Percentiles rank a stretch among this genome's conserved stretches.
These are phyloP conservation scores for Parastagonospora avenae DNA, from an alignment of 2,329 filamentous ascomycete genomes.

Conservation along the genomic window DNA sequence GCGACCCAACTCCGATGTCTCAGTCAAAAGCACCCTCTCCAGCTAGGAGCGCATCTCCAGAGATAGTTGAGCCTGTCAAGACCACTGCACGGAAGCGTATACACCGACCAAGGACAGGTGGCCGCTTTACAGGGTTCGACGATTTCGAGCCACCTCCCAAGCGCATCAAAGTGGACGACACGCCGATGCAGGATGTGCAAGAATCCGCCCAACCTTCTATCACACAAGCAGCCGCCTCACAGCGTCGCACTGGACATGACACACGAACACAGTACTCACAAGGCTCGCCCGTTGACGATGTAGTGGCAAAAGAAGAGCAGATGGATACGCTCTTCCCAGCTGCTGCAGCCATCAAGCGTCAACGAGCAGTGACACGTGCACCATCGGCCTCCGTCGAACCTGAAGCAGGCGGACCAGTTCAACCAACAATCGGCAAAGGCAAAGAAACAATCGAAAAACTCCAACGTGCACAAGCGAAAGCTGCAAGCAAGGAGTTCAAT, in stretches of 20 bases:
- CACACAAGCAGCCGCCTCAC: slow-evolving; percentile 11
- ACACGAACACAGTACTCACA: slow-evolving; percentile 31
- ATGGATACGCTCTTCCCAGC: slow-evolving; percentile 78
- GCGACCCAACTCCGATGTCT: slow-evolving; percentile 20
- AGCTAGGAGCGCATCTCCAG: slow-evolving; percentile 16
- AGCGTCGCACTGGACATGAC: slow-evolving; percentile 20
- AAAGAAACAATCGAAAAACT: slow-evolving; percentile 50
- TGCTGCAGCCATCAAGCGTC: slow-evolving; percentile 78
- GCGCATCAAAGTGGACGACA: slow-evolving; percentile 33
- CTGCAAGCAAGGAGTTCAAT: slow-evolving; percentile 63
- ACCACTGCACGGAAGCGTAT: slow-evolving; percentile 37
- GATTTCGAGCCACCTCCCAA: slow-evolving; percentile 52
- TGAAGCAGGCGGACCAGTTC: slow-evolving; percentile 45
- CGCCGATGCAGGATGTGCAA: slow-evolving; percentile 32
- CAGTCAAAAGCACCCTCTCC: slow-evolving; percentile 21
- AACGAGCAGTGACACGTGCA: slow-evolving; percentile 53
- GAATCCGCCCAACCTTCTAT: slow-evolving; percentile 14
- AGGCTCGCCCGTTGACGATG: slow-evolving; percentile 45
- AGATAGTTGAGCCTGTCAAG: slow-evolving; percentile 27
- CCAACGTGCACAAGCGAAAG: slow-evolving; percentile 49
- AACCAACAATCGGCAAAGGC: slow-evolving; percentile 22
- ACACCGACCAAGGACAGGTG: slow-evolving; percentile 44
- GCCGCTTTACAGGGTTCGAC: slow-evolving; percentile 76
- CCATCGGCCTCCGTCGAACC: slow-evolving; percentile 36
- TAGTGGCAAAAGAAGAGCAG: slow-evolving; percentile 55